Conservation (phyloP, 345 rosid genomes). For the Orychophragmus violaceus region DNA sequence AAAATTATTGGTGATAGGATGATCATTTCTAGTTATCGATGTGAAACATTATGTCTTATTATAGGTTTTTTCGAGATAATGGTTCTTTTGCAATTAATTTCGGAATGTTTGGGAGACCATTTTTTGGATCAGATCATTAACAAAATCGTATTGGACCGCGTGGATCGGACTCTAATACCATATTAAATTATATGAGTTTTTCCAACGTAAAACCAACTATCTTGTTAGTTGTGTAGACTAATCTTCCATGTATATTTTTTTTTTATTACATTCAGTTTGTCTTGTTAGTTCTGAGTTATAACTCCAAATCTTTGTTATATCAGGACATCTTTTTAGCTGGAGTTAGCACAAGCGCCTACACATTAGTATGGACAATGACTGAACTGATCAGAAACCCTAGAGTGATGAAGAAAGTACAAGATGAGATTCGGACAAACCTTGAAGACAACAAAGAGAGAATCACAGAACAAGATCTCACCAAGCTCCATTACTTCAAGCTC, state of each 20-base stretch:
- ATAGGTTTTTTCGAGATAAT: too few species aligned
- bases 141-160: too few species aligned
- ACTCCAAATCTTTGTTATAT: neutral
- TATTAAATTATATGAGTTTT: too few species aligned
- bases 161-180: too few species aligned
- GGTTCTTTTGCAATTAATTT: too few species aligned
- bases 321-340: constrained; percentile 43
- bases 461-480: constrained; percentile 26
- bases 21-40: too few species aligned
- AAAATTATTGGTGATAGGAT: too few species aligned
- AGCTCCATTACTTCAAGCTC: constrained; percentile 37
- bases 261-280: too few species aligned
- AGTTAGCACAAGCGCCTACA: constrained; percentile 26
- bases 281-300: neutral
- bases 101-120: too few species aligned
- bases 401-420: constrained; percentile 25
- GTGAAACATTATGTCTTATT: too few species aligned
- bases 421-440: neutral
- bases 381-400: constrained; percentile 8
- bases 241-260: neutral
- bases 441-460: constrained; percentile 22
- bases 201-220: too few species aligned
- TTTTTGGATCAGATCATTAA: too few species aligned
- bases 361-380: constrained; percentile 2
- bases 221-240: neutral